These are phyloP conservation scores for Chalciporus chontae DNA, from an alignment of 768 basidiomycete genomes.

Conservation along the genomic window DNA sequence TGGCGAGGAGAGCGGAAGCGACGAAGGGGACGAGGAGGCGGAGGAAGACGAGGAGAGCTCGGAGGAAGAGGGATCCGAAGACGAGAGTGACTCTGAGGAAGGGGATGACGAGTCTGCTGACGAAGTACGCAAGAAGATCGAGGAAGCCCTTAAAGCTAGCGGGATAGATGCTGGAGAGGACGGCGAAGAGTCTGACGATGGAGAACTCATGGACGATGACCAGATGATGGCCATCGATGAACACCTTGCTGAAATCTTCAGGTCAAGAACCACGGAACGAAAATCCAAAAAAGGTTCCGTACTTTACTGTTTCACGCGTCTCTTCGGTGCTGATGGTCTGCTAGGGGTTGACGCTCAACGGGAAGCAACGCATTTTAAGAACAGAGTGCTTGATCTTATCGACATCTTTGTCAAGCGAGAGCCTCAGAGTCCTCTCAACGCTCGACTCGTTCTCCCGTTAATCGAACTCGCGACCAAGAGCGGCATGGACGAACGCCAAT, in stretches of 20 bases:
- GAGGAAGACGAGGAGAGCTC: conserved; percentile 32
- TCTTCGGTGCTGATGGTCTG: not conserved
- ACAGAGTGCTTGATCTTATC: conserved; percentile 91
- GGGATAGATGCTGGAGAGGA: conserved; percentile 53
- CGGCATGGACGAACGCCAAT: conserved; percentile 75
- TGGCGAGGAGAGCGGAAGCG: conserved; percentile 33
- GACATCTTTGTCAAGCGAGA: conserved; percentile 81
- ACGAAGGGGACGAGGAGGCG: conserved; percentile 30
- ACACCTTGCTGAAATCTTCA: conserved; percentile 86
- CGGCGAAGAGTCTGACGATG: conserved; percentile 47
- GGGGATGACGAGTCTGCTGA: conserved; percentile 44
- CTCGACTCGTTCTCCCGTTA: conserved; percentile 71
- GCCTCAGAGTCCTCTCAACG: conserved; percentile 62
- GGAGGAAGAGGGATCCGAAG: conserved; percentile 31
- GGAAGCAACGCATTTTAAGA: conserved; percentile 95
- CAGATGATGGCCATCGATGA: conserved; percentile 98
- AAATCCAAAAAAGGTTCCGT: conserved; percentile 63
- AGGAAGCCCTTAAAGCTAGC: conserved; percentile 57
- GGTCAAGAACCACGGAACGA: conserved; percentile 56
- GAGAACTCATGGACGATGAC: conserved; percentile 87
- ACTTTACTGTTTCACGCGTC: not conserved
- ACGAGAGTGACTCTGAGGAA: conserved; percentile 39
- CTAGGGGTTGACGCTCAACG: conserved; percentile 68
- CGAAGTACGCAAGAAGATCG: conserved; percentile 66
- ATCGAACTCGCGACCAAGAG: conserved; percentile 68